A percentile compares a stretch with the other conserved stretches of the same genome.
phyloP scores from a whole-genome alignment of 148 eudicot species.

The Rhododendron molle region DNA sequence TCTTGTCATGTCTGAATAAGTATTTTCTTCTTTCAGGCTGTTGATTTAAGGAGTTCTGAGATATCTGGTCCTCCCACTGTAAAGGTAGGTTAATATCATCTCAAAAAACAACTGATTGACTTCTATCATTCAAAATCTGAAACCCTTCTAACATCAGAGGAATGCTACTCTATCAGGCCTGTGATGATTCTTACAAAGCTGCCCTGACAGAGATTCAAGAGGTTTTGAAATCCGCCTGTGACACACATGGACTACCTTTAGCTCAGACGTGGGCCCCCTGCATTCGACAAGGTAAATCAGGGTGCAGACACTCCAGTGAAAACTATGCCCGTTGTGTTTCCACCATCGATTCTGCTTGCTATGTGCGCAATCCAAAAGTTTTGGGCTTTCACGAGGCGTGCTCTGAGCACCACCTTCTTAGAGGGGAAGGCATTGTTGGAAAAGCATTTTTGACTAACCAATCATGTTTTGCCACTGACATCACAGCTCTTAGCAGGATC shows the following conservation, averaged over 20 bases:
- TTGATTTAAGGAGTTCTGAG: constrained; percentile 65
- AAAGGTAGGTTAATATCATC: constrained; percentile 36
- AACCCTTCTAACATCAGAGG: background rate
- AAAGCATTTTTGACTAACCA: constrained; percentile 64
- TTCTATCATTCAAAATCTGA: background rate
- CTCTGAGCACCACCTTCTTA: constrained; percentile 58
- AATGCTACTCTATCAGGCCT: constrained; percentile 35
- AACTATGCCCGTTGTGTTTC: constrained; percentile 45
- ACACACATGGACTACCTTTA: constrained; percentile 51
- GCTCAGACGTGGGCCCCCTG: constrained; percentile 77
- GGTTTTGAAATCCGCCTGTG: constrained; percentile 42
- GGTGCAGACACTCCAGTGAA: constrained; percentile 40
- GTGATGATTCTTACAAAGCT: constrained; percentile 29
- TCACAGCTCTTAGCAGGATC: constrained; percentile 55
- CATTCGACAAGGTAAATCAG: constrained; percentile 37
- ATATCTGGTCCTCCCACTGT: constrained; percentile 29
- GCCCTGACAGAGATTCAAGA: constrained; percentile 35
- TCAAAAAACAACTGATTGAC: background rate
- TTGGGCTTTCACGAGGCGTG: constrained; percentile 72
- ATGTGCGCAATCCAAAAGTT: constrained; percentile 53
- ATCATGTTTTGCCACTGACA: constrained; percentile 60
- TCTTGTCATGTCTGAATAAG: constrained; percentile 6
- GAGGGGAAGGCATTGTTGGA: constrained; percentile 70
- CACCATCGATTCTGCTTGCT: constrained; percentile 64
- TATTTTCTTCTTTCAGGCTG: constrained; percentile 47